A percentile compares a stretch with the other conserved stretches of the same genome.
Evolutionary conservation across 129 eudicot genomes (phyloP).

Genomic region (Centrapalus pauciflorus): DNA sequence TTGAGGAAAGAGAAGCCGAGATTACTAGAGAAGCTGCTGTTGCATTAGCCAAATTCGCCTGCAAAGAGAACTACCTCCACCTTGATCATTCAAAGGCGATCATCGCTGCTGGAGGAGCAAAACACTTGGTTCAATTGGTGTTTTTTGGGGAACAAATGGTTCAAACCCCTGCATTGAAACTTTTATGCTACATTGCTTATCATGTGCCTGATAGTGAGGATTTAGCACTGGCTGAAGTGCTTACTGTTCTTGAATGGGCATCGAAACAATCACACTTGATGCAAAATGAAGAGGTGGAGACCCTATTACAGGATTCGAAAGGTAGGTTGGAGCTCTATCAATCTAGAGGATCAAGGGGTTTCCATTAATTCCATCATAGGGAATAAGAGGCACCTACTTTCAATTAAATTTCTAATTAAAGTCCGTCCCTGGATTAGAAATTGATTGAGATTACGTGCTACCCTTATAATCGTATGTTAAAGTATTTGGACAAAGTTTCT

Average conservation of each 20-base stretch:
- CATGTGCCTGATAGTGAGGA: conserved; percentile 40
- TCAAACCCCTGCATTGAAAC: conserved; percentile 28
- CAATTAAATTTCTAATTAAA: too few relatives aligned
- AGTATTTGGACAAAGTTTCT: not conserved
- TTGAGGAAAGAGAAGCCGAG: conserved; percentile 34
- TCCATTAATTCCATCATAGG: conserved; percentile 30
- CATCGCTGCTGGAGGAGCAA: conserved; percentile 36
- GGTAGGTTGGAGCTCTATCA: conserved; percentile 45
- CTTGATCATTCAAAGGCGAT: conserved; percentile 43
- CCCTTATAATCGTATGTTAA: conserved; percentile 1
- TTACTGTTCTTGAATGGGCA: conserved; percentile 47
- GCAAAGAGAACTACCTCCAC: conserved; percentile 35
- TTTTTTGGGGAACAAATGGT: conserved; percentile 40
- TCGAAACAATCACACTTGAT: conserved; percentile 32
- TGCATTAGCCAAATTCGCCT: conserved; percentile 34
- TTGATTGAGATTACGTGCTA: too few relatives aligned
- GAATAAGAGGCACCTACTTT: too few relatives aligned
- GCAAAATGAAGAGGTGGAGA: conserved; percentile 23
- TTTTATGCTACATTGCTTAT: conserved; percentile 36
- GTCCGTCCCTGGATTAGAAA: too few relatives aligned
- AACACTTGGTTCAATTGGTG: conserved; percentile 36
- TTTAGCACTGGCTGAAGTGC: conserved; percentile 37
- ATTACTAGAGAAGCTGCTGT: conserved; percentile 25
- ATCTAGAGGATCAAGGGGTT: conserved; percentile 49
- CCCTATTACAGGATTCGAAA: conserved; percentile 30